A percentile compares a stretch with the other conserved stretches of the same genome.
phyloP scores from a whole-genome alignment of 345 rosid genomes.

The Geranium rotundifolium region DNA sequence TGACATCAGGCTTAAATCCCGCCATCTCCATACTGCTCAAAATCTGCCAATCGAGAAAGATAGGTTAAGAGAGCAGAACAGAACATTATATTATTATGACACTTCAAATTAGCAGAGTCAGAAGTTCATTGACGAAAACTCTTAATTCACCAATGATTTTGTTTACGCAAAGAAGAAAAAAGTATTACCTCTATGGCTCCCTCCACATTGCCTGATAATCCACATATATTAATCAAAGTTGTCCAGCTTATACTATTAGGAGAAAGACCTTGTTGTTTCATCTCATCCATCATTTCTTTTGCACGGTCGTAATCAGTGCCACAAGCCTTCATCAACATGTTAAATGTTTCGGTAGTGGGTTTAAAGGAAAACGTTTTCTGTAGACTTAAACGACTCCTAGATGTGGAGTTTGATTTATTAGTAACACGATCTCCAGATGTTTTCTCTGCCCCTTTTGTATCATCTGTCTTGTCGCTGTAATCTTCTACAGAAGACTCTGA shows the following conservation, averaged over 20 bases:
- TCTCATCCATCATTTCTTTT: conserved; percentile 68
- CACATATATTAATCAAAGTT: conserved; percentile 67
- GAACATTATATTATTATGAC: neutral
- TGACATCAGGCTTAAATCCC: conserved; percentile 74
- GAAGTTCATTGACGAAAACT: neutral
- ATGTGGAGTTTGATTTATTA: conserved; percentile 7
- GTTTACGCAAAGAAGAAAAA: neutral
- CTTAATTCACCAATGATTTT: neutral
- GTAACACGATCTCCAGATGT: neutral
- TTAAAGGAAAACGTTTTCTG: conserved; percentile 39
- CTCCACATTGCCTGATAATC: conserved; percentile 56
- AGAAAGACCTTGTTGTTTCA: conserved; percentile 59
- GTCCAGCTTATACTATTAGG: conserved; percentile 85
- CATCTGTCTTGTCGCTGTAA: conserved; percentile 4
- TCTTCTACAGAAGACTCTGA: conserved; percentile 21
- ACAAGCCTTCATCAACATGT: conserved; percentile 80
- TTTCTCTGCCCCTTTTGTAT: neutral
- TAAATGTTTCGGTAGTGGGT: conserved; percentile 66
- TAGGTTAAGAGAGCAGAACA: neutral
- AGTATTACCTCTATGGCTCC: conserved; percentile 64
- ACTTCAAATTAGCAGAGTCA: too few relatives aligned
- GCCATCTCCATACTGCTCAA: conserved; percentile 58
- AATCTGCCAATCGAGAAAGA: conserved; percentile 46
- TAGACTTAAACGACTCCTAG: conserved; percentile 27
- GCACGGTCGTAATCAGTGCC: conserved; percentile 60